Conservation (phyloP, 768 basidiomycete species). For the Podaxis mareebaensis region DNA sequence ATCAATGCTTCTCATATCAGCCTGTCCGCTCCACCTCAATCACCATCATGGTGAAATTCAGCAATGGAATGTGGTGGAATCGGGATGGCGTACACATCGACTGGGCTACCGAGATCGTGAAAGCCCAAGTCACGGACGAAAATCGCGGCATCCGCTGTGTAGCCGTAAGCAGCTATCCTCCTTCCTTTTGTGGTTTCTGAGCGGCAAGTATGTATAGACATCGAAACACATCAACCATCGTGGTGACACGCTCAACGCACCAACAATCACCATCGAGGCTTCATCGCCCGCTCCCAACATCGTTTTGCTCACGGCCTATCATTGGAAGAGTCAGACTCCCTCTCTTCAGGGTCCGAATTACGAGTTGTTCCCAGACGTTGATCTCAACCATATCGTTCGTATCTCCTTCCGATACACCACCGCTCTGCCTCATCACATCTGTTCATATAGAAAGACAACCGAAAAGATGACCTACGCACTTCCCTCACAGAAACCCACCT, state of each 20-base stretch:
- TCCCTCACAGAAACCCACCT: slow-evolving; percentile 25
- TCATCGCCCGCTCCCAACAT: slow-evolving; percentile 29
- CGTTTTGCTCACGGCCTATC: slow-evolving; percentile 33
- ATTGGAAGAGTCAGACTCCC: slow-evolving; percentile 28
- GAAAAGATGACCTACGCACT: slow-evolving; percentile 22
- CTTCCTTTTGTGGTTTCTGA: not conserved
- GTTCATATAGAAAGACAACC: not conserved
- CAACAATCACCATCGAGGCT: slow-evolving; percentile 34
- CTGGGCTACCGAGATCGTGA: slow-evolving; percentile 32
- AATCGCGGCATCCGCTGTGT: slow-evolving; percentile 28
- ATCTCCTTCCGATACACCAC: not conserved
- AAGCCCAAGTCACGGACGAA: slow-evolving; percentile 21
- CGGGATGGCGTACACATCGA: slow-evolving; percentile 27
- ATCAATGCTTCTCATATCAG: not conserved
- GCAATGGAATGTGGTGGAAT: slow-evolving; percentile 33
- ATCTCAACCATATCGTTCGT: slow-evolving; percentile 21
- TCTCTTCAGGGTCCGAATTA: slow-evolving; percentile 27
- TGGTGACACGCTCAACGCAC: slow-evolving; percentile 33
- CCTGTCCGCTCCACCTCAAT: not conserved
- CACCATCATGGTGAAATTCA: slow-evolving; percentile 31
- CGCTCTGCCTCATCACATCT: not conserved
- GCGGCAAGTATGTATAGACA: slow-evolving; percentile 18
- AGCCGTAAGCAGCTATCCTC: slow-evolving; percentile 21
- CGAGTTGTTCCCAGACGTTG: slow-evolving; percentile 31
- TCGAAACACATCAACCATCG: slow-evolving; percentile 32